Evolutionary conservation across 129 eudicot species (phyloP).

Genomic region (sunflower (Helianthus annuus)): HanXRQr2.0-SUNRISE NC_035444.2:146090537-146091036

Average conservation of each 20-base stretch:
- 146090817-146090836: background rate
- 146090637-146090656: too few species aligned
- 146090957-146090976: slow-evolving; percentile 42
- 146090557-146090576: too few species aligned
- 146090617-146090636: too few species aligned
- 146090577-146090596: too few species aligned
- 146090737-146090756: slow-evolving; percentile 31
- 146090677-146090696: slow-evolving; percentile 9
- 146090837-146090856: slow-evolving; percentile 42
- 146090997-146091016: slow-evolving; percentile 42
- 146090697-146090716: slow-evolving; percentile 16
- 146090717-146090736: slow-evolving; percentile 1
- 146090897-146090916: slow-evolving; percentile 44
- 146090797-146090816: slow-evolving; percentile 17
- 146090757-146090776: slow-evolving; percentile 40
- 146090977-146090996: slow-evolving; percentile 41
- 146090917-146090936: slow-evolving; percentile 38
- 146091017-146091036: slow-evolving; percentile 57
- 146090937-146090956: slow-evolving; percentile 43
- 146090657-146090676: slow-evolving; percentile 13
- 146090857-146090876: slow-evolving; percentile 46
- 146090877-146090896: slow-evolving; percentile 46
- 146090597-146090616: too few species aligned
- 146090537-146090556: too few species aligned
- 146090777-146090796: slow-evolving; percentile 19